These are phyloP conservation scores for Polygonum maritimum DNA, from an alignment of 148 eudicot genomes.

Conservation along the genomic window DNA sequence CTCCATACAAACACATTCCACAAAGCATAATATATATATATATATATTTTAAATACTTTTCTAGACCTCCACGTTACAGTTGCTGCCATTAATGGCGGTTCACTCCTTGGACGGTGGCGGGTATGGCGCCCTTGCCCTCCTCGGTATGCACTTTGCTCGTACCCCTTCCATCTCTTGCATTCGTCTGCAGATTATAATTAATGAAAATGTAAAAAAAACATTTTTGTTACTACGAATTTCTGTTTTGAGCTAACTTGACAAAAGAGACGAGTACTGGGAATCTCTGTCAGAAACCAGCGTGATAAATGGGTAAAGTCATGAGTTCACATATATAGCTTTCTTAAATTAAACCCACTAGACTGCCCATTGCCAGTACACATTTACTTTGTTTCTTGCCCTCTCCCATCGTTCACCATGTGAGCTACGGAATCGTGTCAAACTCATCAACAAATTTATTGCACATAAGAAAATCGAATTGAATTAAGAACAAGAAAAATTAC, in stretches of 20 bases:
- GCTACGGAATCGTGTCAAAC: background rate
- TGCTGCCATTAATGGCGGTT: conserved; percentile 5
- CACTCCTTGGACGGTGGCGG: conserved; percentile 3
- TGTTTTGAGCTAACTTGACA: background rate
- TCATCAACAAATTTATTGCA: conserved; percentile 6
- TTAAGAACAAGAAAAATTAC: background rate
- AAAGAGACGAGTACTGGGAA: background rate
- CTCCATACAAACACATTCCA: conserved; percentile 7
- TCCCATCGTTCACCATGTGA: background rate
- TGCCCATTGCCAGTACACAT: background rate
- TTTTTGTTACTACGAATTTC: background rate
- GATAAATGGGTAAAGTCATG: background rate
- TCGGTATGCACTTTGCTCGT: conserved; percentile 28
- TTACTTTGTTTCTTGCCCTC: background rate
- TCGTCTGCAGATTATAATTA: conserved; percentile 20
- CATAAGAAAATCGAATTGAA: background rate
- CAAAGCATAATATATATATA: background rate
- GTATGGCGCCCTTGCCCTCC: conserved; percentile 18
- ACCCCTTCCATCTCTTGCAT: conserved; percentile 23
- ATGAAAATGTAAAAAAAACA: background rate
- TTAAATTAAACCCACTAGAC: background rate
- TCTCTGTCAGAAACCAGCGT: conserved; percentile 4
- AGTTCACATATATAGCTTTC: background rate
- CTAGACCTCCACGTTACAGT: background rate
- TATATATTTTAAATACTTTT: background rate